Evolutionary conservation across 2,329 filamentous ascomycete species (phyloP).

Genomic region (Trichoderma sp.): DNA sequence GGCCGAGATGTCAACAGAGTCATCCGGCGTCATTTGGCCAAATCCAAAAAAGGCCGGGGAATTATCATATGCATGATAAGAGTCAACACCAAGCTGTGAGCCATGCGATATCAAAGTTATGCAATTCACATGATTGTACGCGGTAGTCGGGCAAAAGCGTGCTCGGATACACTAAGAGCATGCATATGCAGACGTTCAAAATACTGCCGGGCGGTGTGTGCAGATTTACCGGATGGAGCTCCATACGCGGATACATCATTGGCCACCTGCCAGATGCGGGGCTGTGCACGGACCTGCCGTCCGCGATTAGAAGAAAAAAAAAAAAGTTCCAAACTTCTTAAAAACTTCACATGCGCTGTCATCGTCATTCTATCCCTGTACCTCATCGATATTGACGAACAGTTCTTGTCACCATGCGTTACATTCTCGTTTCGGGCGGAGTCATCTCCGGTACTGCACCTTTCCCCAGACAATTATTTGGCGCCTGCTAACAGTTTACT

Average conservation of each 20-base stretch:
- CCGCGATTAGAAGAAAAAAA: conserved; percentile 2
- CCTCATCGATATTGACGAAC: not conserved
- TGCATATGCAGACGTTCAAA: not conserved
- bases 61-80: not conserved
- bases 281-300: not conserved
- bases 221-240: not conserved
- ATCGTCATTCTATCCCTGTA: not conserved
- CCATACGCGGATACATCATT: not conserved
- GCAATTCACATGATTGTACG: not conserved
- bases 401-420: conserved; percentile 28
- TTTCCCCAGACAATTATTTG: not conserved
- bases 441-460: conserved; percentile 58
- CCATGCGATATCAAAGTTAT: not conserved
- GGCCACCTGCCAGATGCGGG: conserved; percentile 2
- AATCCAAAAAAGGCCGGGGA: not conserved
- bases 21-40: not conserved
- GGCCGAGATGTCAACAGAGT: not conserved
- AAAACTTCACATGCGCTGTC: conserved; percentile 5
- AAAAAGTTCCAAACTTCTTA: not conserved
- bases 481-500: not conserved
- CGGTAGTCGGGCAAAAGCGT: not conserved
- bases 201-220: conserved; percentile 1
- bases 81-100: not conserved
- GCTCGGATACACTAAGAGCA: not conserved
- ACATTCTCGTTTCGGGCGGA: conserved; percentile 37